Percentiles rank a stretch among this genome's conserved stretches.
These are phyloP conservation scores for Cryphonectria radicalis DNA, from an alignment of 2,329 filamentous ascomycete genomes.

Conservation along the genomic window DNA sequence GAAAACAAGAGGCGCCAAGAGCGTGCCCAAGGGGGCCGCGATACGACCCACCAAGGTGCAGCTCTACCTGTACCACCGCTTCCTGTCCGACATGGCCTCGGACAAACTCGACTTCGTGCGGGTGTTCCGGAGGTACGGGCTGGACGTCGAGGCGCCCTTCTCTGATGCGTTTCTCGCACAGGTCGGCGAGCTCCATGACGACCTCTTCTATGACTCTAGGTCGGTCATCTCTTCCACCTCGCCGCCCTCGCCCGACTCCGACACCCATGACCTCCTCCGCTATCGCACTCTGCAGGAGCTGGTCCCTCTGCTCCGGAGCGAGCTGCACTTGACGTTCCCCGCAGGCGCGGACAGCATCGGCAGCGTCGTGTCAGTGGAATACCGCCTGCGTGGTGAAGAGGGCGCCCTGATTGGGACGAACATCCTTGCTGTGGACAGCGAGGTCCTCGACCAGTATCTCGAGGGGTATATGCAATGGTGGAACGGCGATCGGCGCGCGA, in stretches of 20 bases:
- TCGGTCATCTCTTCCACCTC: slow-evolving; percentile 43
- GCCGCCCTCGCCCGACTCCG: slow-evolving; percentile 6
- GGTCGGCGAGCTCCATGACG: slow-evolving; percentile 70
- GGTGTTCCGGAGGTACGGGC: slow-evolving; percentile 72
- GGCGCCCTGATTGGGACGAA: slow-evolving; percentile 59
- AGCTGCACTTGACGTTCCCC: slow-evolving; percentile 58
- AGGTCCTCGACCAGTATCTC: slow-evolving; percentile 68
- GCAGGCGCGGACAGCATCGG: slow-evolving; percentile 53
- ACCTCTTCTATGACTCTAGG: slow-evolving; percentile 59
- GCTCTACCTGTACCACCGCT: slow-evolving; percentile 84
- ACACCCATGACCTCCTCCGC: slow-evolving; percentile 44
- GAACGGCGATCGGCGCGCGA: slow-evolving; percentile 73
- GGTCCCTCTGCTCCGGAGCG: slow-evolving; percentile 48
- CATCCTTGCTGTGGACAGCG: slow-evolving; percentile 69
- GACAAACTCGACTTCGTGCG: slow-evolving; percentile 70
- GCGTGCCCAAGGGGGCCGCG: slow-evolving; percentile 66
- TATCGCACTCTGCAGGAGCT: slow-evolving; percentile 56
- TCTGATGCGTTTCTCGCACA: slow-evolving; percentile 80
- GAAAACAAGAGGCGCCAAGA: slow-evolving; percentile 76
- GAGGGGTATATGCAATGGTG: slow-evolving; percentile 81
- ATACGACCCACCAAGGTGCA: slow-evolving; percentile 82
- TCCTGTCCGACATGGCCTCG: slow-evolving; percentile 76
- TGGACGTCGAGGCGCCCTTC: slow-evolving; percentile 69
- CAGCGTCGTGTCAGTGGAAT: slow-evolving; percentile 57
- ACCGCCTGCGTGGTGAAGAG: slow-evolving; percentile 52